Conservation (phyloP, 192 early-diverging fungal species). For the Coemansia sp. region DNA sequence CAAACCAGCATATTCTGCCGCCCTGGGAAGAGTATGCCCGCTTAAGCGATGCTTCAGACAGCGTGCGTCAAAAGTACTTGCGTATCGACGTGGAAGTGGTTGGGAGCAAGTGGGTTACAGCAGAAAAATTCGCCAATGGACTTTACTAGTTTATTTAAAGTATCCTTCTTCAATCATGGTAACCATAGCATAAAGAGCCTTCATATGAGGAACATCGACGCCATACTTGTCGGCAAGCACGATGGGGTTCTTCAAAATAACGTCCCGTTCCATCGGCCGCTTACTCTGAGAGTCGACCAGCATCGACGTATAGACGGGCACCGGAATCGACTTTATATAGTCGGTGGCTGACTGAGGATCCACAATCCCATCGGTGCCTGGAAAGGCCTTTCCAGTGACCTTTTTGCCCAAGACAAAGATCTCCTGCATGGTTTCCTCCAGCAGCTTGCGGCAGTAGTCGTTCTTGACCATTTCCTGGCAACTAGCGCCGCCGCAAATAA, state of each 20-base stretch:
- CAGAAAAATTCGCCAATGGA: constrained; percentile 48
- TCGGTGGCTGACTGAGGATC: constrained; percentile 40
- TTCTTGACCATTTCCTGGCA: constrained; percentile 46
- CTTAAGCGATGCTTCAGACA: constrained; percentile 2
- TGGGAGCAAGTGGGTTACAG: constrained; percentile 54
- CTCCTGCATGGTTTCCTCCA: constrained; percentile 44
- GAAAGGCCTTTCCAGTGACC: constrained; percentile 40
- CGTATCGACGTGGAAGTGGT: constrained; percentile 74
- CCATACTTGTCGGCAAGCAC: constrained; percentile 34
- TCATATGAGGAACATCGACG: constrained; percentile 46
- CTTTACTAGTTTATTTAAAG: constrained; percentile 16
- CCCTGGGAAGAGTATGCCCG: constrained; percentile 48
- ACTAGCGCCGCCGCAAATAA: constrained; percentile 37
- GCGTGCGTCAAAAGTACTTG: constrained; percentile 54
- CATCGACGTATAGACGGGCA: constrained; percentile 52
- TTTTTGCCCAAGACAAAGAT: constrained; percentile 39
- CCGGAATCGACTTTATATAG: constrained; percentile 40
- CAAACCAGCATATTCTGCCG: constrained; percentile 18
- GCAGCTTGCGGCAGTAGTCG: constrained; percentile 21
- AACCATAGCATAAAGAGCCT: constrained; percentile 41
- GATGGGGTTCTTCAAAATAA: constrained; percentile 50
- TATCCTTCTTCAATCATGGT: constrained; percentile 46
- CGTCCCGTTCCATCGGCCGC: constrained; percentile 50
- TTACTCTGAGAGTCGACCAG: constrained; percentile 50
- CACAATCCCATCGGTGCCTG: constrained; percentile 43